Evolutionary conservation across 306 rosid species (phyloP), one percentile per base, ranked within the genome.

Genomic region (Sicyos edulis): DNA sequence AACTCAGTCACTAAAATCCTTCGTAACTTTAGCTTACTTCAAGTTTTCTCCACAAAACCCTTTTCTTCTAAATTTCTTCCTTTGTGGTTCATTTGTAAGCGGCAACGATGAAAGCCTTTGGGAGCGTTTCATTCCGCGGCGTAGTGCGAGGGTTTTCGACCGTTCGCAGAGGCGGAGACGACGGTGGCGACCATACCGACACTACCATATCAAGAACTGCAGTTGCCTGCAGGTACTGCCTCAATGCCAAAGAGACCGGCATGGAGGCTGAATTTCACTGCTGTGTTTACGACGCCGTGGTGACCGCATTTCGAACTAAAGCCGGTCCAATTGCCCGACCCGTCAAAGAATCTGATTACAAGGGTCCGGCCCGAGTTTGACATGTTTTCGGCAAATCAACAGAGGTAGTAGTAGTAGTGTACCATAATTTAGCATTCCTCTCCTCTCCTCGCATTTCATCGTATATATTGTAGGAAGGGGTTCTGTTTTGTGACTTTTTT

Each of bases 281-380:
- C 81, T 91, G 97, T 78, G 86, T 86, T 19, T 29, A 75, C 59
- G 97, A 91, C 22, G 77, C 83, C 1, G 85, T 91, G 19, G 83
- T 82, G 13, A 12, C 52, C 32, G 86, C 80, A 9, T 88, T 91
- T 83, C 83, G 84, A 70, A 83, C 97, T 0, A 71, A 80, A n/a
- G 89, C 87, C 0, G 97, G 96, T 56, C 96, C 96, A 19, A 80
- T 91, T 37, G 82, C 91, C 83, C 91, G 92, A 71, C 92, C 92
- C 79, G 42, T 32, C 0, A 80, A 53, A 70, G 73, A 73, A n/a
- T 68, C 88, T 70, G 87, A 78, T 2, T 83, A 34, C 4, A 77
- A 49, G 26, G 34, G 24, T 47, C 15, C 69, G 78, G 56, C 53
- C n/a, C n/a, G n/a, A n/a, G n/a, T n/a, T 22, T 2, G 24, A 29